phyloP scores from a whole-genome alignment of 257 asterid species.

The Paulownia fortunei region DNA sequence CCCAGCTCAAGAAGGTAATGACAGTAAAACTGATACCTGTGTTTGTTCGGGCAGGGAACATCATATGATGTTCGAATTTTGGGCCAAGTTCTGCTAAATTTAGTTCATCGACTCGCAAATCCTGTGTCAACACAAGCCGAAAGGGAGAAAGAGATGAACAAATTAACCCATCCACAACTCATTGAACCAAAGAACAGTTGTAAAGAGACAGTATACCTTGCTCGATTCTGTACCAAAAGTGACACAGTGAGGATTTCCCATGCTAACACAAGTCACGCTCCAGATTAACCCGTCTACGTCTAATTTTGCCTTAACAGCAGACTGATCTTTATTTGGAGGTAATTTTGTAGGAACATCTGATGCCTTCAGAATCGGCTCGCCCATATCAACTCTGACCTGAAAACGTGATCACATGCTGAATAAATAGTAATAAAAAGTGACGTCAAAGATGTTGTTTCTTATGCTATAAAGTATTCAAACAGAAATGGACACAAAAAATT shows the following conservation, averaged over 20 bases:
- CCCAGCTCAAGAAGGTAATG: neutral
- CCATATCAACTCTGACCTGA: slow-evolving; percentile 92
- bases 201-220: slow-evolving; percentile 43
- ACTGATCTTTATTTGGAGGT: slow-evolving; percentile 61
- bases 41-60: slow-evolving; percentile 89
- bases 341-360: slow-evolving; percentile 81
- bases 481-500: neutral
- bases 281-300: slow-evolving; percentile 65
- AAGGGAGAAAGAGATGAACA: slow-evolving; percentile 1
- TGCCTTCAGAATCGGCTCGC: slow-evolving; percentile 83
- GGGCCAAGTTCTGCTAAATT: slow-evolving; percentile 80
- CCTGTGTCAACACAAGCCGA: slow-evolving; percentile 42
- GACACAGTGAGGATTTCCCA: slow-evolving; percentile 90
- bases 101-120: slow-evolving; percentile 68
- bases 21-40: slow-evolving; percentile 55
- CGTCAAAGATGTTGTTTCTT: neutral
- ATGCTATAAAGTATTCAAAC: neutral
- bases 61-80: slow-evolving; percentile 69
- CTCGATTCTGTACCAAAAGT: slow-evolving; percentile 57
- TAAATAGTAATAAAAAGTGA: neutral
- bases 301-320: slow-evolving; percentile 63
- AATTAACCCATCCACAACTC: neutral
- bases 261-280: slow-evolving; percentile 81
- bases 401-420: slow-evolving; percentile 22
- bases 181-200: neutral